Evolutionary conservation across 2,329 filamentous ascomycete genomes (phyloP).

Genomic region (Ophiocordyceps camponoti-leonardi): DNA sequence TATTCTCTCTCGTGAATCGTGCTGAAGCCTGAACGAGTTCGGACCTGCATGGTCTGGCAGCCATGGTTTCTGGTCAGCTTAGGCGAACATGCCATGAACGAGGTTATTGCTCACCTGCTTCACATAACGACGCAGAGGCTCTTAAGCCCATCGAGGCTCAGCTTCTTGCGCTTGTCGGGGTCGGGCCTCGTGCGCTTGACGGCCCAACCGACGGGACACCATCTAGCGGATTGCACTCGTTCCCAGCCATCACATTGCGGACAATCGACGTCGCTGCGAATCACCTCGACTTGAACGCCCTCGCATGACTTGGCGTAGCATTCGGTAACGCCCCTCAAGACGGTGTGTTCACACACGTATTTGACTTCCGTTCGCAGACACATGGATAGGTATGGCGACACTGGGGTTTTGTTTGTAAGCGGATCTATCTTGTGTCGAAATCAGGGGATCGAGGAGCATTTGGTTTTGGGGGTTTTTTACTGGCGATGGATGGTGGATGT

Average conservation of each 20-base stretch:
- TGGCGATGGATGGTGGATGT: no score
- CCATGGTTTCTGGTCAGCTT: no score
- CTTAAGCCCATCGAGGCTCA: no score
- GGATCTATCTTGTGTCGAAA: not conserved
- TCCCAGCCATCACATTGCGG: constrained; percentile 15
- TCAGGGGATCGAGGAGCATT: no score
- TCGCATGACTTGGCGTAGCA: constrained; percentile 16
- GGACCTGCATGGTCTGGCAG: no score
- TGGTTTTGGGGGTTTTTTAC: no score
- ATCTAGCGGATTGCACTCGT: constrained; percentile 15
- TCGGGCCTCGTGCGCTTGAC: not conserved
- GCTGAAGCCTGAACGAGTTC: not conserved
- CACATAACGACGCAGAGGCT: constrained; percentile 10
- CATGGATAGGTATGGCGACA: constrained; percentile 10
- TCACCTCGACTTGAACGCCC: constrained; percentile 13
- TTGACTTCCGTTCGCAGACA: constrained; percentile 16
- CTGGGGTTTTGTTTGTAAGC: not conserved
- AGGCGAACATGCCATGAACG: no score
- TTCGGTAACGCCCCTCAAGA: constrained; percentile 16
- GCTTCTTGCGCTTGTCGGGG: not conserved
- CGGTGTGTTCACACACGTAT: constrained; percentile 18
- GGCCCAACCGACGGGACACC: constrained; percentile 18
- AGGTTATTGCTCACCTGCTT: not conserved
- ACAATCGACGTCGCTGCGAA: constrained; percentile 14
- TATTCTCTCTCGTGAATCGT: not conserved